These are phyloP conservation scores for Colletotrichum eremochloae DNA, from an alignment of 2,329 filamentous ascomycete species.

Conservation along the genomic window DNA sequence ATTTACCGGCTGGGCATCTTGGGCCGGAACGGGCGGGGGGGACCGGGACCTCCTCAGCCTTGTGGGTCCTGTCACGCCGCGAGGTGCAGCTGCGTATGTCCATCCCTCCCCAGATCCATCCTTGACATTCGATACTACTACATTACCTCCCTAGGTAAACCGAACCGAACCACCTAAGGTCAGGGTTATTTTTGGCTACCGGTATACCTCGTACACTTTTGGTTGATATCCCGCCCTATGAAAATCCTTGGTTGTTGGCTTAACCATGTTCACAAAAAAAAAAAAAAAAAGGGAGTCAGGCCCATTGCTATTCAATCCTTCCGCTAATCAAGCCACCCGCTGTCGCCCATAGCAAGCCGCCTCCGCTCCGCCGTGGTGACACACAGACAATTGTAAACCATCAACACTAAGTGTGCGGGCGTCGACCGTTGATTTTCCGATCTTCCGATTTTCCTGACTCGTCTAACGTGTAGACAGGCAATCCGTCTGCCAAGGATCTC, in stretches of 20 bases:
- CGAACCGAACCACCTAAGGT: background rate
- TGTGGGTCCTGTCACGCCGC: slow-evolving; percentile 32
- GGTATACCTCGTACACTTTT: no score
- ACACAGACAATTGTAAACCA: background rate
- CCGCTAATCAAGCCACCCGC: background rate
- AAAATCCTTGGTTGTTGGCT: background rate
- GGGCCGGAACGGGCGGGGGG: slow-evolving; percentile 9
- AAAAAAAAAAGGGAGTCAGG: background rate
- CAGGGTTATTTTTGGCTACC: no score
- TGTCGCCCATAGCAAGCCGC: no score
- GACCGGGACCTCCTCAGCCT: slow-evolving; percentile 27
- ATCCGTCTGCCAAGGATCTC: no score
- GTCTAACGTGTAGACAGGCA: no score
- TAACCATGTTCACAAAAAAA: background rate
- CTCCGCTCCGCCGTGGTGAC: no score
- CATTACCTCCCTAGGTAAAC: background rate
- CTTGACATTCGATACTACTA: background rate
- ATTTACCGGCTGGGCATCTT: slow-evolving; percentile 36
- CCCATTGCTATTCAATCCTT: no score
- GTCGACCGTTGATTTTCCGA: background rate
- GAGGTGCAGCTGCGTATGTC: background rate
- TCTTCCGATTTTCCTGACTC: background rate
- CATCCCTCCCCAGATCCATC: background rate
- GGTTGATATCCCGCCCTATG: no score
- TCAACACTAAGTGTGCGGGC: background rate